Conservation (phyloP, 805 yeast genomes). For the Candida endomychidarum region DNA sequence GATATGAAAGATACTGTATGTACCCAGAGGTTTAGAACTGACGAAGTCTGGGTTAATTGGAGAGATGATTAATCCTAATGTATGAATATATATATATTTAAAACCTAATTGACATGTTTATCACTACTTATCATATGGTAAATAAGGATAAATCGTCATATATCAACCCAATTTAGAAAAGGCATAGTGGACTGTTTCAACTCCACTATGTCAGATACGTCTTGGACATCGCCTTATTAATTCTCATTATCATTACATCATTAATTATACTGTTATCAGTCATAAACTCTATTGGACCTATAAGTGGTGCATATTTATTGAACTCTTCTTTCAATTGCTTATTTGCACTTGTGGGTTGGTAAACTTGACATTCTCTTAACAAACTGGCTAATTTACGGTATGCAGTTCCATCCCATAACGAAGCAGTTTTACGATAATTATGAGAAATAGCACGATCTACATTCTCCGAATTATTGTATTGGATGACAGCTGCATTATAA, state of each 20-base stretch:
- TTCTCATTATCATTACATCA: conserved; percentile 7
- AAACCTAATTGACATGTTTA: conserved; percentile 9
- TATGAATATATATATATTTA: no score
- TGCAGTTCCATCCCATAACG: conserved; percentile 46
- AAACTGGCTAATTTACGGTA: conserved; percentile 49
- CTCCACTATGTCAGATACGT: conserved; percentile 32
- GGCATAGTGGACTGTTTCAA: conserved; percentile 2
- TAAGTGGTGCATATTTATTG: not conserved
- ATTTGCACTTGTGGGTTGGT: conserved; percentile 1
- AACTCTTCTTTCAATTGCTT: not conserved
- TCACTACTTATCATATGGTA: conserved; percentile 5
- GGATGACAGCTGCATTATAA: conserved; percentile 33
- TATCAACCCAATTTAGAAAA: conserved; percentile 10
- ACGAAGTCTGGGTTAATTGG: conserved; percentile 89
- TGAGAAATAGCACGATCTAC: conserved; percentile 39
- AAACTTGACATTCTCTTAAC: conserved; percentile 32
- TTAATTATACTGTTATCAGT: conserved; percentile 12
- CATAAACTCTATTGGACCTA: conserved; percentile 1
- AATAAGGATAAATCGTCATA: conserved; percentile 11
- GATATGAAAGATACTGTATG: conserved; percentile 73
- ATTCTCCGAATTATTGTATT: conserved; percentile 24
- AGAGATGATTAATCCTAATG: conserved; percentile 65
- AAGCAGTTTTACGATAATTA: conserved; percentile 41
- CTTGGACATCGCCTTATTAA: conserved; percentile 20
- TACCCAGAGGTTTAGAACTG: conserved; percentile 92